These are phyloP conservation scores for Anthracocystis walkeri DNA, from an alignment of 1,284 basidiomycete genomes.

Conservation along the genomic window DNA sequence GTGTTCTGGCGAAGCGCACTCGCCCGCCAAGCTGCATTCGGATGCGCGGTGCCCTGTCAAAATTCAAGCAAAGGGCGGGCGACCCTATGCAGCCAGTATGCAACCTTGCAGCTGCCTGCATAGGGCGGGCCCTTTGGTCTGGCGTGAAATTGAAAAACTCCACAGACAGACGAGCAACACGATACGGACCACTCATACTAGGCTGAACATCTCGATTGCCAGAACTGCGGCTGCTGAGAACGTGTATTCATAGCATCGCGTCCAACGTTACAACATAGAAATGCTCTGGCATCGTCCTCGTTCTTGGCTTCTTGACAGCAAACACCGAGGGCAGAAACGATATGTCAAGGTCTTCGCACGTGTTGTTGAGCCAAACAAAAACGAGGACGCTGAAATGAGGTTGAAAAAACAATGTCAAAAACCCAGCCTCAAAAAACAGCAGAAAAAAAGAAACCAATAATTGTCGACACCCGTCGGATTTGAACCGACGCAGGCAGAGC, in stretches of 20 bases:
- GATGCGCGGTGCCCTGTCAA: background rate
- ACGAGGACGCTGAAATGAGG: background rate
- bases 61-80: background rate
- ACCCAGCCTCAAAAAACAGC: background rate
- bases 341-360: background rate
- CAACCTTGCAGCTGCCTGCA: conserved; percentile 23
- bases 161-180: too few species aligned
- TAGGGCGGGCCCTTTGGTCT: too few species aligned
- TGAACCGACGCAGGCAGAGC: conserved; percentile 52
- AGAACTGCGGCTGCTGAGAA: too few species aligned
- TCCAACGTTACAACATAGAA: too few species aligned
- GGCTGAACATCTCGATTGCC: too few species aligned
- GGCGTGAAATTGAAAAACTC: too few species aligned
- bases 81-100: conserved; percentile 17
- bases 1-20: too few species aligned
- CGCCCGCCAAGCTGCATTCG: conserved; percentile 4
- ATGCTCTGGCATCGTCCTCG: too few species aligned
- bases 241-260: too few species aligned
- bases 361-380: background rate
- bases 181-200: too few species aligned
- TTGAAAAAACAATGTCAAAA: background rate
- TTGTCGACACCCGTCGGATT: conserved; percentile 46
- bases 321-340: background rate
- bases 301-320: background rate
- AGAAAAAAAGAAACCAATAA: conserved; percentile 11